Conservation (phyloP, 2,329 filamentous ascomycete genomes). For the Xylaria sp. region DNA sequence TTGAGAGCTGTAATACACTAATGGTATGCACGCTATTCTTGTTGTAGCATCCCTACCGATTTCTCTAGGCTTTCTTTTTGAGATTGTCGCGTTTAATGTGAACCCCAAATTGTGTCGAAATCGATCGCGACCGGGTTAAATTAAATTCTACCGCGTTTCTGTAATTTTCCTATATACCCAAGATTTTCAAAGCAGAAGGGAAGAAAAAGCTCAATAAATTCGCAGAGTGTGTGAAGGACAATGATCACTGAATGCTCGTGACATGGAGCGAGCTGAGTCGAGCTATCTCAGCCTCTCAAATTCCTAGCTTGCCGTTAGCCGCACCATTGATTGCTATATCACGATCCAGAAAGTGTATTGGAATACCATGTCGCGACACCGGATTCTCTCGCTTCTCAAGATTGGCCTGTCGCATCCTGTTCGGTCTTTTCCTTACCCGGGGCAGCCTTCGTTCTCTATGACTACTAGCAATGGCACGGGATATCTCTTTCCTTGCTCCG, state of each 20-base stretch:
- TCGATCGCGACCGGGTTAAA: not conserved
- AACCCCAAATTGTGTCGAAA: not conserved
- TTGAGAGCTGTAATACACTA: not conserved
- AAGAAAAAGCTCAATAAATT: too few relatives aligned
- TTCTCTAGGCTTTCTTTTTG: too few relatives aligned
- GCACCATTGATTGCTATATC: not conserved
- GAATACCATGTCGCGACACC: too few relatives aligned
- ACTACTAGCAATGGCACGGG: not conserved
- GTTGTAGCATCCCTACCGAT: not conserved
- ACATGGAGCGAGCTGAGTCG: not conserved
- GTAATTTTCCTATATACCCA: too few relatives aligned
- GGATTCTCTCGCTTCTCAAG: too few relatives aligned
- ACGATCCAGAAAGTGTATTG: not conserved
- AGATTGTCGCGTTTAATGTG: not conserved
- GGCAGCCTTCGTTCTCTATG: not conserved
- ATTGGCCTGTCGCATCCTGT: not conserved
- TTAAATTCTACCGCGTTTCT: too few relatives aligned
- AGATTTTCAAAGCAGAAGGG: too few relatives aligned
- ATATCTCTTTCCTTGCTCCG: slow-evolving; percentile 15
- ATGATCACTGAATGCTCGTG: too few relatives aligned
- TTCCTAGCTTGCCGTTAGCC: not conserved
- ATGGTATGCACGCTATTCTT: not conserved
- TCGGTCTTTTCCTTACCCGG: not conserved
- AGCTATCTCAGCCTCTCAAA: not conserved
- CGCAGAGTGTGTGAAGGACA: too few relatives aligned